phyloP scores from a whole-genome alignment of 768 basidiomycete genomes.

The Serendipita sp. region DNA sequence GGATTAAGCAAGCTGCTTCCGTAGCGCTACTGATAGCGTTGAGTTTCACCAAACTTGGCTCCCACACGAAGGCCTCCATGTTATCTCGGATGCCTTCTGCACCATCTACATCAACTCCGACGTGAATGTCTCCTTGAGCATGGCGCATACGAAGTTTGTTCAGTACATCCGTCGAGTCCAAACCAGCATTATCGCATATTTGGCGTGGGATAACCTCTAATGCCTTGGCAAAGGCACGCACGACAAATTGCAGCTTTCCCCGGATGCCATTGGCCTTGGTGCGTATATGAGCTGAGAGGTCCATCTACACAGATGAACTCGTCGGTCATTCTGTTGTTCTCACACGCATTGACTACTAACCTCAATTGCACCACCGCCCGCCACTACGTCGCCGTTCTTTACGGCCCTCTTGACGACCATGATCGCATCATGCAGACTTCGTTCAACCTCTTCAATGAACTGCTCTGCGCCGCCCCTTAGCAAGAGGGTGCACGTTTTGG shows the following conservation, averaged over 20 bases:
- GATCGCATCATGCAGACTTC: constrained; percentile 94
- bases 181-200: constrained; percentile 95
- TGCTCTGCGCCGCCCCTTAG: constrained; percentile 96
- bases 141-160: constrained; percentile 98
- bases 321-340: not conserved
- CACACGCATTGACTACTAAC: constrained; percentile 27
- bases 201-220: constrained; percentile 96
- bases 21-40: constrained; percentile 93
- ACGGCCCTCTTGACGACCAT: constrained; percentile 99
- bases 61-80: constrained; percentile 98
- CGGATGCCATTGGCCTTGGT: constrained; percentile 83
- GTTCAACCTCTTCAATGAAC: constrained; percentile 96
- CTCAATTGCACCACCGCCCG: constrained; percentile 95
- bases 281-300: constrained; percentile 86
- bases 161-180: constrained; percentile 92
- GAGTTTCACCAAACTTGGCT: constrained; percentile 85
- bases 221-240: constrained; percentile 92
- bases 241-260: constrained; percentile 87
- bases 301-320: constrained; percentile 72
- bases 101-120: constrained; percentile 88
- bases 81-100: constrained; percentile 82
- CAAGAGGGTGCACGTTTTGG: constrained; percentile 89
- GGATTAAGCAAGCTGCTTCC: constrained; percentile 89
- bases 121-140: constrained; percentile 71
- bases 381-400: constrained; percentile 89